phyloP scores from a whole-genome alignment of 306 rosid genomes.

The Begonia masoniana region DNA sequence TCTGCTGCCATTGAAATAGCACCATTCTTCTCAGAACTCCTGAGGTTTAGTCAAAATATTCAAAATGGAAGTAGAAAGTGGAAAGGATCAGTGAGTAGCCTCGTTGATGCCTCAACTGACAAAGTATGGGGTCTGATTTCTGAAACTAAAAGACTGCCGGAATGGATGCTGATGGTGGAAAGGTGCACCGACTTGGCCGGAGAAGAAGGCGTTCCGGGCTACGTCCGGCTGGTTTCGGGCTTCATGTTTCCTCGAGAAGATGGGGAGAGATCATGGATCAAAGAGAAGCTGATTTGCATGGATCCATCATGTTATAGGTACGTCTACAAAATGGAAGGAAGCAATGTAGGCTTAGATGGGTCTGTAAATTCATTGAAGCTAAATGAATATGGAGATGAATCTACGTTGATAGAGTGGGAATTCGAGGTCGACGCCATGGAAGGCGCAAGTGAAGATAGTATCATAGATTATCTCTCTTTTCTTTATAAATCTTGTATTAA shows the following conservation, averaged over 20 bases:
- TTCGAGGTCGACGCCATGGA: conserved; percentile 49
- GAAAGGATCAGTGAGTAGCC: conserved; percentile 50
- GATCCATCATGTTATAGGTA: conserved; percentile 36
- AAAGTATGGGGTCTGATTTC: conserved; percentile 56
- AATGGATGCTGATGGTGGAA: conserved; percentile 87
- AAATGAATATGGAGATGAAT: conserved; percentile 41
- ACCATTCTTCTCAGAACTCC: too few relatives aligned
- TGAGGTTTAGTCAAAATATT: too few relatives aligned
- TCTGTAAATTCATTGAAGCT: conserved; percentile 51
- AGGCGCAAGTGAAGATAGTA: conserved; percentile 37
- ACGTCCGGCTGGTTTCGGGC: conserved; percentile 48
- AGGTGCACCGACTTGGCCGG: conserved; percentile 41
- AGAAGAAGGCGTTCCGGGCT: conserved; percentile 50
- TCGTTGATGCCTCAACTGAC: conserved; percentile 44
- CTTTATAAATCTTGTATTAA: conserved; percentile 63
- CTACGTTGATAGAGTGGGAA: conserved; percentile 57
- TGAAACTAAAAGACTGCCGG: conserved; percentile 37
- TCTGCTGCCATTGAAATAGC: too few relatives aligned
- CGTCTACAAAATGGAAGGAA: conserved; percentile 61
- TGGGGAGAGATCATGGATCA: conserved; percentile 85
- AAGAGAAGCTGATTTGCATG: conserved; percentile 54
- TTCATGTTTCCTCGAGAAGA: conserved; percentile 73
- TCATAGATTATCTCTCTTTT: conserved; percentile 57
- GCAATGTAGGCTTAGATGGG: conserved; percentile 69
- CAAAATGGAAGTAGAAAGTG: conserved; percentile 29